Evolutionary conservation across 2,329 filamentous ascomycete species (phyloP), one percentile per base, ranked within the genome.

Genomic region (Fusarium torulosum): DNA sequence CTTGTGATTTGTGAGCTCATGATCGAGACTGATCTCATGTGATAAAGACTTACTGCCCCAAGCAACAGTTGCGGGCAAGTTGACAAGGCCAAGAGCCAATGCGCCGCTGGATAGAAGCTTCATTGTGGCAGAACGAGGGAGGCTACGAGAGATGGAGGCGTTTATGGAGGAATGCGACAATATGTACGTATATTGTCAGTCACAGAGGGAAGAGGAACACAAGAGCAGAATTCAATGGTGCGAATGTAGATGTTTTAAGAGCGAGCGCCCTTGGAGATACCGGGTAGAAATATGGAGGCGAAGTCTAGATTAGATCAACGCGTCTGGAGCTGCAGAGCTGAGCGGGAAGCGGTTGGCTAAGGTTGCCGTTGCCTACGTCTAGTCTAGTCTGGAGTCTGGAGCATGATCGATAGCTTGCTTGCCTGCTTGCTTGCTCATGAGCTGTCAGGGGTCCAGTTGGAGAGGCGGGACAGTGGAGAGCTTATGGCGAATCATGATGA

Each of bases 21-120:
- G 23, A 31, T 40, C 19, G 64, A 23, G 23, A 43, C 21, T n/a
- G 11, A 20, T 44, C 27, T 38, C 19, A 45, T 47, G 41, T 38
- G 31, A 31, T 72, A 77, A 42, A 25, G 35, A 75, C 79, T 47
- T 76, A 82, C 81, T 77, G 61, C 81, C 81, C 81, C 81, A 83
- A 52, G 80, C 81, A 42, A 74, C 65, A 6, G 74, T 78, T 20
- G 73, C 69, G 11, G 78, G 80, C 25, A 79, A 58, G 56, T 75
- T 74, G 42, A 77, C 73, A 37, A 79, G 69, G 46, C 75, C 71
- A 21, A 77, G 44, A 51, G 75, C 69, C 52, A 79, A 43, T 37
- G 73, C 59, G 47, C 70, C 57, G 7, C 69, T 59, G 4, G 77
- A 74, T 40, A 59, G 47, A 20, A 75, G 43, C 75, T 76, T 80